phyloP scores from a whole-genome alignment of 1,284 basidiomycete species.

The Pseudozyma sp. region DNA sequence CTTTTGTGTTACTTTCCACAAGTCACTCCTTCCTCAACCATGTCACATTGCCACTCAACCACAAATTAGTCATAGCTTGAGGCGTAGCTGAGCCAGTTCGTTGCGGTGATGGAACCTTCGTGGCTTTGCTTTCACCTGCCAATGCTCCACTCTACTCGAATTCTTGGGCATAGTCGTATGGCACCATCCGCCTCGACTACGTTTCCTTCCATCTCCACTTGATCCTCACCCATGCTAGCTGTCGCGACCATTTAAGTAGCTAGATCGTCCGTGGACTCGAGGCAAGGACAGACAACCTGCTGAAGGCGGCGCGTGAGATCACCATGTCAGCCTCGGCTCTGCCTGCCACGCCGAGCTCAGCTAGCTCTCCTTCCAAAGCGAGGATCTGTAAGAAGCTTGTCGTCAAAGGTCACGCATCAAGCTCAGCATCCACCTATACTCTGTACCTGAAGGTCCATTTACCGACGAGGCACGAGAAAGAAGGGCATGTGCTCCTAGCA shows the following conservation, averaged over 20 bases:
- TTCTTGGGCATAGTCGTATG: too few relatives aligned
- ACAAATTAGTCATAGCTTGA: background rate
- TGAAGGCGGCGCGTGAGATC: too few relatives aligned
- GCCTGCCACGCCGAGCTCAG: background rate
- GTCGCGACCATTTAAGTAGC: too few relatives aligned
- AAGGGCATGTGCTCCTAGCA: slow-evolving; percentile 11
- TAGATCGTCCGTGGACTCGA: too few relatives aligned
- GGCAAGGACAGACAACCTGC: too few relatives aligned
- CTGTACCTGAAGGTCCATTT: slow-evolving; percentile 39
- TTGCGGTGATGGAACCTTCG: too few relatives aligned
- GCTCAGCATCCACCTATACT: slow-evolving; percentile 32
- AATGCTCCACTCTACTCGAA: too few relatives aligned
- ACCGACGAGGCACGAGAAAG: background rate
- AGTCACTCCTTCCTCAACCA: slow-evolving; percentile 9
- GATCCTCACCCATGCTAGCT: too few relatives aligned
- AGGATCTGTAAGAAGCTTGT: slow-evolving; percentile 51
- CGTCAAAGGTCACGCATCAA: slow-evolving; percentile 37
- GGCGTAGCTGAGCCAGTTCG: background rate
- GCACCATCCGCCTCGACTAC: too few relatives aligned
- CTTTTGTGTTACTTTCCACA: slow-evolving; percentile 27
- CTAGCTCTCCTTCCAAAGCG: slow-evolving; percentile 1
- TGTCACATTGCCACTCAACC: slow-evolving; percentile 20
- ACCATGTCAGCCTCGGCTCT: slow-evolving; percentile 2
- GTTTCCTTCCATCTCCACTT: too few relatives aligned
- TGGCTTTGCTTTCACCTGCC: too few relatives aligned